Percentiles rank a stretch among this genome's conserved stretches.
Evolutionary conservation across 2,329 filamentous ascomycete genomes (phyloP).

Genomic region (Thelonectria olida): DNA sequence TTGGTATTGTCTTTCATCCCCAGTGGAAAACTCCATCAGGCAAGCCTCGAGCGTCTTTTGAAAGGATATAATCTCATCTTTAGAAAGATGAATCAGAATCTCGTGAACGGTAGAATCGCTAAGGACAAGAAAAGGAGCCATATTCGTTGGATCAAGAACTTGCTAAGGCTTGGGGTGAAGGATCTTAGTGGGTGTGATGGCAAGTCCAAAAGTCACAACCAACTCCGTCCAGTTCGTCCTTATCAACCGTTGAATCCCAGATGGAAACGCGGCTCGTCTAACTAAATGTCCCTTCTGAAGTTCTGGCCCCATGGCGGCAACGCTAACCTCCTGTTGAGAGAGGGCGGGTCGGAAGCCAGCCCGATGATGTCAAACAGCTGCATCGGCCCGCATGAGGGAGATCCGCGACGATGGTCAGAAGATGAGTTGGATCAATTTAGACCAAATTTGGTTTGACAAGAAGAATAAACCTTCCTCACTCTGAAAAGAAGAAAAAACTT

Average conservation of each 20-base stretch:
- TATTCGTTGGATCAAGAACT: not conserved
- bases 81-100: conserved; percentile 28
- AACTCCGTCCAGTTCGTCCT: not conserved
- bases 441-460: too few relatives aligned
- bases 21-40: conserved; percentile 26
- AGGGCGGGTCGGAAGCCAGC: not conserved
- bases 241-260: not conserved
- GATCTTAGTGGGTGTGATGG: not conserved
- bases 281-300: too few relatives aligned
- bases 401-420: too few relatives aligned
- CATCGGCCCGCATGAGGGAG: too few relatives aligned
- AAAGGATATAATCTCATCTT: conserved; percentile 24
- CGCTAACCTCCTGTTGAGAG: not conserved
- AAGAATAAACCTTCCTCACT: too few relatives aligned
- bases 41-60: conserved; percentile 19
- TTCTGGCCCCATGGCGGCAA: not conserved
- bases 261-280: too few relatives aligned
- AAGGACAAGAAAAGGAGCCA: conserved; percentile 15
- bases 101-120: conserved; percentile 25
- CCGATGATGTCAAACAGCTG: too few relatives aligned
- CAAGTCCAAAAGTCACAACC: too few relatives aligned
- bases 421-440: too few relatives aligned
- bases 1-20: conserved; percentile 31
- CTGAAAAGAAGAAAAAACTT: too few relatives aligned
- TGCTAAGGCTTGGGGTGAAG: not conserved